Percentiles rank a stretch among this genome's conserved stretches.
Conservation (phyloP, 179 eudicot species). For the Camellia oleifera region DNA sequence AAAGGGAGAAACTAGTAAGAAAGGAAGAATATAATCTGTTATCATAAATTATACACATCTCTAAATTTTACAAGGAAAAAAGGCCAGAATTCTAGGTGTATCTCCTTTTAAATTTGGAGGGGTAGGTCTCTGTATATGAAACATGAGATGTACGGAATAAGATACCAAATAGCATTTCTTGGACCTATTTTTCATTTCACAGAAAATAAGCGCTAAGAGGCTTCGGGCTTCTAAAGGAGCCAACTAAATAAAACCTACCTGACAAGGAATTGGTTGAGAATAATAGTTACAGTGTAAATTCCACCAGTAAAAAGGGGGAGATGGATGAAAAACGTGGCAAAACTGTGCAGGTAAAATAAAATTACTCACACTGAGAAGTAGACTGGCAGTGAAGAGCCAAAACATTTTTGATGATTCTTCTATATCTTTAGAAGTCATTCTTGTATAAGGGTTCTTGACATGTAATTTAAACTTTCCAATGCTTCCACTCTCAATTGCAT, state of each 20-base stretch:
- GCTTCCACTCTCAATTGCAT: conserved; percentile 67
- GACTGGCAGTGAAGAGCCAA: conserved; percentile 70
- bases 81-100: neutral
- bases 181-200: conserved; percentile 7
- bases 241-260: conserved; percentile 10
- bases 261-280: neutral
- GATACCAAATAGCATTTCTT: neutral
- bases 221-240: conserved; percentile 10
- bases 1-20: no score
- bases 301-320: neutral
- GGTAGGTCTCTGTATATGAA: neutral
- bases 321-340: neutral
- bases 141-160: neutral
- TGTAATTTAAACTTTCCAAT: conserved; percentile 53
- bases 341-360: neutral
- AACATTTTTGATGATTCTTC: conserved; percentile 88
- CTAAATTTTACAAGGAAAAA: neutral
- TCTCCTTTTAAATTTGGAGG: neutral
- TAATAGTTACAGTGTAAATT: conserved; percentile 7
- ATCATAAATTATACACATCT: neutral
- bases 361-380: conserved; percentile 75
- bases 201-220: neutral
- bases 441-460: conserved; percentile 78
- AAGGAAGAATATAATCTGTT: neutral
- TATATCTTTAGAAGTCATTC: conserved; percentile 81